Percentiles rank a stretch among this genome's conserved stretches.
phyloP scores from a whole-genome alignment of 495 filamentous ascomycete species.

The Tuber melanosporum region DNA sequence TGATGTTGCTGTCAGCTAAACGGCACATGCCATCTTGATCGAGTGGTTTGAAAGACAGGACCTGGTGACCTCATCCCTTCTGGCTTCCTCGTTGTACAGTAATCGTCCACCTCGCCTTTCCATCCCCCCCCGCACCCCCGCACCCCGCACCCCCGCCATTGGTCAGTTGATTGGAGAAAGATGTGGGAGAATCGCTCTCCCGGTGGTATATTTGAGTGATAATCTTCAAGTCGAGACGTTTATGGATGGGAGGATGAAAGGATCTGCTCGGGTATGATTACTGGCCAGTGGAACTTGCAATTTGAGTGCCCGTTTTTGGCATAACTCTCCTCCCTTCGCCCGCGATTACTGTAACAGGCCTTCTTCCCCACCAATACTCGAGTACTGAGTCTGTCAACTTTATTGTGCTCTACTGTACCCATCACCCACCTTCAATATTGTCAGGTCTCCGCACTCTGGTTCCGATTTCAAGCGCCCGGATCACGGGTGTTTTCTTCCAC shows the following conservation, averaged over 20 bases:
- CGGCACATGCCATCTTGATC: not conserved
- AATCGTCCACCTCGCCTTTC: not conserved
- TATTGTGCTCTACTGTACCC: not conserved
- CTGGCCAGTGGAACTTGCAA: not conserved
- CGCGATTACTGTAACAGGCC: not conserved
- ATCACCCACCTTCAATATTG: conserved; percentile 8
- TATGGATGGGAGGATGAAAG: not conserved
- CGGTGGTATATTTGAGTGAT: not conserved
- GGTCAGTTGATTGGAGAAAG: not conserved
- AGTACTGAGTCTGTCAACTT: not conserved
- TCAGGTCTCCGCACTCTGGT: not conserved
- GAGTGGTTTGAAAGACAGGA: not conserved
- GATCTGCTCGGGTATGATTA: not conserved
- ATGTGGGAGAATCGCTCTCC: not conserved
- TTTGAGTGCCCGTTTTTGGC: not conserved
- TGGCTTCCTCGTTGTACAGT: not conserved
- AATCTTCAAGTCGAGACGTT: not conserved
- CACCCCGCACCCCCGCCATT: not conserved
- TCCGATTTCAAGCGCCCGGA: not conserved
- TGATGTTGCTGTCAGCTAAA: not conserved
- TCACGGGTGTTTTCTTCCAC: not conserved
- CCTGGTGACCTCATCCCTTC: not conserved
- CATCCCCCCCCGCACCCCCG: not conserved
- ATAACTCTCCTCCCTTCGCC: conserved; percentile 13
- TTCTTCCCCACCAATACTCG: conserved; percentile 5